These are phyloP conservation scores for Hypoxylon perforatum DNA, from an alignment of 495 filamentous ascomycete genomes.

Conservation along the genomic window DNA sequence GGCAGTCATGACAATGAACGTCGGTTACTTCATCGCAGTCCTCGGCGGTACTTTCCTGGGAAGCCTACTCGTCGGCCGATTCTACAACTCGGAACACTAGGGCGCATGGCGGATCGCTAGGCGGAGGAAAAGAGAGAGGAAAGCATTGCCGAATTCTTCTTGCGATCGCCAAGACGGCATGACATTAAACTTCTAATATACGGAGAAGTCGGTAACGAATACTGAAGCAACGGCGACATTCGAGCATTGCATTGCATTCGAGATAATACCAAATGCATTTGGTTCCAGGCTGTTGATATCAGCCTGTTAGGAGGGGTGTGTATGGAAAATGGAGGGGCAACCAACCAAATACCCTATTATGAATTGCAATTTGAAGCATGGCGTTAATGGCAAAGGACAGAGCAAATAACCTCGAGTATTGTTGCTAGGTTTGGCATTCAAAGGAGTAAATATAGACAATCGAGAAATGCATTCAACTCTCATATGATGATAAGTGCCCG, in stretches of 20 bases:
- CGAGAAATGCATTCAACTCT: background rate
- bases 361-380: slow-evolving; percentile 33
- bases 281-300: slow-evolving; percentile 42
- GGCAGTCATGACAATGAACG: slow-evolving; percentile 97
- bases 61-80: slow-evolving; percentile 82
- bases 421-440: slow-evolving; percentile 16
- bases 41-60: slow-evolving; percentile 86
- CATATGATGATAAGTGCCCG: slow-evolving; percentile 2
- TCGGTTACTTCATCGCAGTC: slow-evolving; percentile 93
- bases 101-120: slow-evolving; percentile 10
- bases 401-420: slow-evolving; percentile 19
- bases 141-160: slow-evolving; percentile 19
- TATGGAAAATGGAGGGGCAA: slow-evolving; percentile 6
- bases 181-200: slow-evolving; percentile 30
- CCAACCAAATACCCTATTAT: slow-evolving; percentile 15
- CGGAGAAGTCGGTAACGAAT: slow-evolving; percentile 18
- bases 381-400: slow-evolving; percentile 25
- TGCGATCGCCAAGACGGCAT: slow-evolving; percentile 30
- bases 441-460: background rate
- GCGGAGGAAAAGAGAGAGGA: background rate
- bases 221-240: no score
- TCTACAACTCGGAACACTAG: slow-evolving; percentile 48
- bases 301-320: slow-evolving; percentile 31
- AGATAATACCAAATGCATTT: slow-evolving; percentile 16
- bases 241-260: slow-evolving; percentile 11